Evolutionary conservation across 2,329 filamentous ascomycete genomes (phyloP).

Genomic region (Iodosphaeria phyllophila): DNA sequence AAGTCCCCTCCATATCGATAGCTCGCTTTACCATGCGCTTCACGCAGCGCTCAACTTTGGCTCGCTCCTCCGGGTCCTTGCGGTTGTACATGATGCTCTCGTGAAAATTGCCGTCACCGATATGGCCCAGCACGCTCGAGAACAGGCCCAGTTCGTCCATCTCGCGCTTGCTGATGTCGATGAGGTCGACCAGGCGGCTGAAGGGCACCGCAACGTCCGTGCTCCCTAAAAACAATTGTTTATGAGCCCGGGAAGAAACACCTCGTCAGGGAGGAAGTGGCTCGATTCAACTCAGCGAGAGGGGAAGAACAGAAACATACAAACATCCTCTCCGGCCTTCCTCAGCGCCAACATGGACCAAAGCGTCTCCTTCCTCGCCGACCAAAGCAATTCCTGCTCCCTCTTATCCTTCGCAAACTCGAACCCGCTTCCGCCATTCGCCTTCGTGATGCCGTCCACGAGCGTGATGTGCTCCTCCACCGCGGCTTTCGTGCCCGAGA

Average conservation of each 20-base stretch:
- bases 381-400: slow-evolving; percentile 64
- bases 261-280: not conserved
- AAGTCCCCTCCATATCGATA: slow-evolving; percentile 84
- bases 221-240: slow-evolving; percentile 30
- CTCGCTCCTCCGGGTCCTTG: slow-evolving; percentile 46
- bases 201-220: slow-evolving; percentile 76
- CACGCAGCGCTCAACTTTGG: slow-evolving; percentile 63
- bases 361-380: slow-evolving; percentile 63
- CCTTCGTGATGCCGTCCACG: slow-evolving; percentile 48
- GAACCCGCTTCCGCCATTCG: slow-evolving; percentile 46
- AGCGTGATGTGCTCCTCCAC: slow-evolving; percentile 59
- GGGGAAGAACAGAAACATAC: slow-evolving; percentile 22
- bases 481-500: slow-evolving; percentile 60
- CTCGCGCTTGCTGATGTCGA: slow-evolving; percentile 74
- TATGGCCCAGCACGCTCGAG: slow-evolving; percentile 73
- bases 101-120: slow-evolving; percentile 91
- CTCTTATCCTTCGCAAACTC: slow-evolving; percentile 56
- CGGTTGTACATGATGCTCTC: slow-evolving; percentile 79
- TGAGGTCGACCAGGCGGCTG: slow-evolving; percentile 52
- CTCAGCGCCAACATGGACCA: slow-evolving; percentile 64
- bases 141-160: slow-evolving; percentile 75
- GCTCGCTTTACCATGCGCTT: slow-evolving; percentile 84
- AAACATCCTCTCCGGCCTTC: slow-evolving; percentile 50
- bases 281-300: not conserved
- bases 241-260: not conserved